Evolutionary conservation across 768 basidiomycete species (phyloP).

Genomic region (Suillus luteus): DNA sequence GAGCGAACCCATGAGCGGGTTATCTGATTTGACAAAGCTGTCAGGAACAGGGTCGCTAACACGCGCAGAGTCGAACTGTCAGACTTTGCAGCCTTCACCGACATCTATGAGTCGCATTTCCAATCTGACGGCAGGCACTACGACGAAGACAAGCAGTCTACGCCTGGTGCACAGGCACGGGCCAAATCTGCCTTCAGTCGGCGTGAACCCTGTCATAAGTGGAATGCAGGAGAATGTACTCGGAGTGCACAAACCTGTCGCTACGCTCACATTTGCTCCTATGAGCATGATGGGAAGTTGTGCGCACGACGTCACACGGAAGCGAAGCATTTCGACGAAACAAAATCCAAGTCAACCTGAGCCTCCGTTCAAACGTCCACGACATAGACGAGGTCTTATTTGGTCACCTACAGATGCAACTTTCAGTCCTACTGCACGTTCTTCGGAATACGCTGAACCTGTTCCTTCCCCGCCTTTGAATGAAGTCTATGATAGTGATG

Average conservation of each 20-base stretch:
- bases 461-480: background rate
- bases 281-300: background rate
- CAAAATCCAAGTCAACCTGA: background rate
- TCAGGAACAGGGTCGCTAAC: slow-evolving; percentile 27
- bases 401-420: background rate
- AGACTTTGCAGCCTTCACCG: slow-evolving; percentile 15
- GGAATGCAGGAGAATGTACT: background rate
- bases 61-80: slow-evolving; percentile 21
- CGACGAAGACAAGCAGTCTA: background rate
- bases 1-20: slow-evolving; percentile 18
- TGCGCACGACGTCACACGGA: background rate
- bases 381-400: background rate
- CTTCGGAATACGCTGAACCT: background rate
- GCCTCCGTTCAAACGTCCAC: background rate
- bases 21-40: slow-evolving; percentile 33
- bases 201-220: background rate
- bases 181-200: background rate
- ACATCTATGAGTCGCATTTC: background rate
- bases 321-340: background rate
- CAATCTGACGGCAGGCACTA: background rate
- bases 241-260: background rate
- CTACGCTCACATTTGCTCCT: background rate
- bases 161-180: background rate
- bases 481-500: background rate
- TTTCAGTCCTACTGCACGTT: background rate